Conservation (phyloP, 495 filamentous ascomycete species). For the Podospora pseudopauciseta region DNA sequence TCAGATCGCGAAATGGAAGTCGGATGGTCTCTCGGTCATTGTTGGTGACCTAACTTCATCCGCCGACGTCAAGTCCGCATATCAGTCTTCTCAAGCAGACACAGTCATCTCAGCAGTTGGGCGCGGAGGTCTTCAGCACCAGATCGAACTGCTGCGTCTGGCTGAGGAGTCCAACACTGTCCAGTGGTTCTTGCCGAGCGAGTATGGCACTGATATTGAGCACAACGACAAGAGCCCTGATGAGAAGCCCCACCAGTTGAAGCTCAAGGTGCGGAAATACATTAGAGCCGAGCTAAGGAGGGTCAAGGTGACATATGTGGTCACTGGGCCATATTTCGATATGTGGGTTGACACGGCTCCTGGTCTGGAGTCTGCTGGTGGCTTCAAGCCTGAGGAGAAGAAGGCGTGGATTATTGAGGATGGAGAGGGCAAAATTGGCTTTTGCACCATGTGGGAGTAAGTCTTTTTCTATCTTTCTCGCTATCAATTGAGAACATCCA, state of each 20-base stretch:
- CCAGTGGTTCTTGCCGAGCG: constrained; percentile 66
- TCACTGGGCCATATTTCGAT: constrained; percentile 68
- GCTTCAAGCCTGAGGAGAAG: constrained; percentile 54
- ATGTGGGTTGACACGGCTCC: constrained; percentile 51
- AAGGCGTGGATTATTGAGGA: constrained; percentile 57
- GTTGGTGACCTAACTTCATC: constrained; percentile 55
- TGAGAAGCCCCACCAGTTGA: constrained; percentile 67
- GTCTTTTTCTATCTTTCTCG: constrained; percentile 23
- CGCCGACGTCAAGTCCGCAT: constrained; percentile 51
- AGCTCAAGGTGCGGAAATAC: constrained; percentile 61
- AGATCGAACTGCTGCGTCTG: constrained; percentile 56
- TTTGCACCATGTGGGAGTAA: constrained; percentile 67
- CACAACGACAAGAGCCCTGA: constrained; percentile 52
- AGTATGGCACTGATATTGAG: constrained; percentile 73
- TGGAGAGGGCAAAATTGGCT: constrained; percentile 54
- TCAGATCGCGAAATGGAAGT: constrained; percentile 45
- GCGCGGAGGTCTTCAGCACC: constrained; percentile 52
- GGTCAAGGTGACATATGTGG: constrained; percentile 63
- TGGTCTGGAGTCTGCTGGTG: constrained; percentile 39
- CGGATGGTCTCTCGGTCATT: constrained; percentile 53
- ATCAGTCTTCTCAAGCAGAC: constrained; percentile 50
- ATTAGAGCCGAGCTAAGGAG: constrained; percentile 48
- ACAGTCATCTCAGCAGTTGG: constrained; percentile 65
- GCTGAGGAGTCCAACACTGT: constrained; percentile 54
- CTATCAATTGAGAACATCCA: background rate